Base-by-base conservation (phyloP, 1,284 basidiomycete genomes). In the Ustilago shanxiensis region DNA sequence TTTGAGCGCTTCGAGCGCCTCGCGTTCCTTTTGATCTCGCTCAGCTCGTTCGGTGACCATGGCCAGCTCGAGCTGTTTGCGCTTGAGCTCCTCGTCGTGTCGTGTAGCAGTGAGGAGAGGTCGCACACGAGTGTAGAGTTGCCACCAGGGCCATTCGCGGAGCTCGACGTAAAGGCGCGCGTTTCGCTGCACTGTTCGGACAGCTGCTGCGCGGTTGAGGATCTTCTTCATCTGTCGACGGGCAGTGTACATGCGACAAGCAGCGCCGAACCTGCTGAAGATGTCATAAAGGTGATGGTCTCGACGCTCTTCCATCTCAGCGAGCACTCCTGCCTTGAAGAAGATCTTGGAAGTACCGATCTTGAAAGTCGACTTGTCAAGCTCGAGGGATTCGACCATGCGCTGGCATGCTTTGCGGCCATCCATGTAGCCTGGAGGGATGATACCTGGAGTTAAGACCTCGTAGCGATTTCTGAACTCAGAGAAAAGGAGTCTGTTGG, bases 121-220 rank as follows among this genome's bases (percentile, higher is more conserved):
- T 51, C 95, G 92, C 26, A 99, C 69, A 91, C 89, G 97, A 18
- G 93, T 95, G 86, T 97, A 99, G 18, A 99, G 89, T 77, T 95
- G 93, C 97, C 97, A 99, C 97, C 97, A 99, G 1, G 97, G 95
- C 97, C 96, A 99, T 66, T 96, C 93, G 55, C 92, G 94, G 91
- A 26, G 92, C 91, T 81, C 69, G 31, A 78, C 78, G 83, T 99
- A 99, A 14, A 98, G 90, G 13, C 94, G 89, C 1, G 96, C 96
- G 85, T 99, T 99, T 37, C 92, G 90, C 86, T 98, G 96, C 69
- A 99, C 95, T 0, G 93, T 95, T 52, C 93, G 90, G 44, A 96
- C 92, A 2, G 97, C 95, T 35, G 93, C 90, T 1, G 95, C 94
- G 39, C 96, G 92, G 83, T 98, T 96, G 68, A 99, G 89, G 54